phyloP scores from a whole-genome alignment of 2,329 filamentous ascomycete species.

The Pseudocercospora vitis region DNA sequence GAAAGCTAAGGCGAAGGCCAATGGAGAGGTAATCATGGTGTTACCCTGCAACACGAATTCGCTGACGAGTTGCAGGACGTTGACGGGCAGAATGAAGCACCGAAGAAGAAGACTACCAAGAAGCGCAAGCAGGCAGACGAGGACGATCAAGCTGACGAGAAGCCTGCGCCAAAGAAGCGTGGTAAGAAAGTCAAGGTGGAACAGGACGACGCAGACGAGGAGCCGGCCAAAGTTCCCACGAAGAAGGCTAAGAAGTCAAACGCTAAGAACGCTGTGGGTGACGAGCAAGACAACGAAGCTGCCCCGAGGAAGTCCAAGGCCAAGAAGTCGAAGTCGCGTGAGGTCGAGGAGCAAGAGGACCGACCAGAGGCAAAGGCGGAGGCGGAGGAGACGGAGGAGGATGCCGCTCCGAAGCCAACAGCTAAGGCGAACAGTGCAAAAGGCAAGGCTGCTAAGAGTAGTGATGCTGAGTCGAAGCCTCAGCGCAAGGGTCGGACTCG shows the following conservation, averaged over 20 bases:
- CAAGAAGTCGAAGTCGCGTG: constrained; percentile 25
- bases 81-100: constrained; percentile 19
- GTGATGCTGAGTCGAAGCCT: constrained; percentile 35
- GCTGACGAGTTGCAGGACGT: constrained; percentile 23
- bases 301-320: constrained; percentile 29
- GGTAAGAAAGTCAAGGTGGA: constrained; percentile 26
- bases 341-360: constrained; percentile 21
- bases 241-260: constrained; percentile 19
- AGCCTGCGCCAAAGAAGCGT: constrained; percentile 28
- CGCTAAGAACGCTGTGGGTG: constrained; percentile 5
- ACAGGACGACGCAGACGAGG: constrained; percentile 18
- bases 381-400: constrained; percentile 34
- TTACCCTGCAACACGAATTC: background rate
- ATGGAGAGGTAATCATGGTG: constrained; percentile 10
- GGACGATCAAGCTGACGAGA: constrained; percentile 31
- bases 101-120: constrained; percentile 36
- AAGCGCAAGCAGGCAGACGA: constrained; percentile 29
- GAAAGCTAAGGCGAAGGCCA: constrained; percentile 27
- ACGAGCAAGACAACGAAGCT: constrained; percentile 22
- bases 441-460: constrained; percentile 37
- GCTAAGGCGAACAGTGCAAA: constrained; percentile 33
- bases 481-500: constrained; percentile 35
- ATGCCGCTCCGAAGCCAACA: constrained; percentile 35
- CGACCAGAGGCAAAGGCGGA: too few relatives aligned
- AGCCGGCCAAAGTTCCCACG: constrained; percentile 19